A percentile compares a stretch with the other conserved stretches of the same genome.
Conservation (phyloP, 768 basidiomycete species). For the Leucosporidium scottii region DNA sequence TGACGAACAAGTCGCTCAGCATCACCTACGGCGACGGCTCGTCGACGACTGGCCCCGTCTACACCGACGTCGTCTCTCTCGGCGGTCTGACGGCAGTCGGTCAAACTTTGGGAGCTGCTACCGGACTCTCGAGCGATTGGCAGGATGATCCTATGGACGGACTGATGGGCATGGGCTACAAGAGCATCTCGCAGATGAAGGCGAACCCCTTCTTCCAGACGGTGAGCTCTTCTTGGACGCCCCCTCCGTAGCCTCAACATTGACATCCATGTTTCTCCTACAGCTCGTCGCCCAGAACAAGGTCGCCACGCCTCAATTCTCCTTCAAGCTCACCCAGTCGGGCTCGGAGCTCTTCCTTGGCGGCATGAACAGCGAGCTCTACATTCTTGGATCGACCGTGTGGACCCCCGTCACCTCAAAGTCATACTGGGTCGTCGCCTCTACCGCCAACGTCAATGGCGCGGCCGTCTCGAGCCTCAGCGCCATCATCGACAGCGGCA, state of each 20-base stretch:
- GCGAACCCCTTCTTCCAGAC: slow-evolving; percentile 33
- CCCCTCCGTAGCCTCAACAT: not conserved
- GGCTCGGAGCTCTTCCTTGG: slow-evolving; percentile 42
- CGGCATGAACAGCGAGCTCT: slow-evolving; percentile 39
- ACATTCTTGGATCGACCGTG: slow-evolving; percentile 35
- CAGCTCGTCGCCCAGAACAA: slow-evolving; percentile 22
- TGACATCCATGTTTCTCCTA: not conserved
- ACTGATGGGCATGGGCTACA: slow-evolving; percentile 35
- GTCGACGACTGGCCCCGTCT: slow-evolving; percentile 47
- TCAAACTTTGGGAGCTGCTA: slow-evolving; percentile 50
- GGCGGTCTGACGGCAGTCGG: slow-evolving; percentile 46
- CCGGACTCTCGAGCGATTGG: slow-evolving; percentile 28
- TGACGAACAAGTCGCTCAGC: slow-evolving; percentile 40
- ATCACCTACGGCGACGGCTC: slow-evolving; percentile 53
- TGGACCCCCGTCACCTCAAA: slow-evolving; percentile 41
- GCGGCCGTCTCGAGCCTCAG: slow-evolving; percentile 34
- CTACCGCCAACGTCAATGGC: slow-evolving; percentile 35
- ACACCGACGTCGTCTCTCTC: slow-evolving; percentile 49
- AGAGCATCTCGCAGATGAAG: slow-evolving; percentile 52
- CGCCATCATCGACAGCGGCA: slow-evolving; percentile 37
- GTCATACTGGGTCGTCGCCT: slow-evolving; percentile 40
- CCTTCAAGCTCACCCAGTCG: slow-evolving; percentile 26
- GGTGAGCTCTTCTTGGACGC: not conserved
- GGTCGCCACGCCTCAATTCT: slow-evolving; percentile 27
- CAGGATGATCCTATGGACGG: slow-evolving; percentile 32